Evolutionary conservation across 805 yeast genomes (phyloP), one percentile per base, ranked within the genome.

Genomic region (Saturnispora zaruensis): DNA sequence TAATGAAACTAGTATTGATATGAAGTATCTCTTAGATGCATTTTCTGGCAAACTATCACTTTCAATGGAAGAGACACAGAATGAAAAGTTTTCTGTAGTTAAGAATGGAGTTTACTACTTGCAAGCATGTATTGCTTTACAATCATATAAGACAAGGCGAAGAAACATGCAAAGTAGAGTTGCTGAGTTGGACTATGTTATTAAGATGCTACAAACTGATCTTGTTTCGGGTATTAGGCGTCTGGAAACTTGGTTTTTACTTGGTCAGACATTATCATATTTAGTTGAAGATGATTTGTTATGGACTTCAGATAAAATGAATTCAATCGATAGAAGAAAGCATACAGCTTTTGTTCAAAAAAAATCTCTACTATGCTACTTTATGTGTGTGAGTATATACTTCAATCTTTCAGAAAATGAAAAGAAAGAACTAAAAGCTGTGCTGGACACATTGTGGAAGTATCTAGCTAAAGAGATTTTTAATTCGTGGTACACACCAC

Each of bases 291-390:
- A 89, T 63, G 96, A 87, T 55, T 66, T 93, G 50, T 79, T 87
- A n/a, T 88, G 96, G 95, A 85, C 91, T 1, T 81, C 96, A 0
- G 96, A 90, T 58, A 85, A 85, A 59, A 66, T 88, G 34, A 82
- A 82, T 46, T 71, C 76, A 0, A 60, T 72, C 0, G 93, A 84
- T 5, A 73, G 81, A 53, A 83, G 83, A 58, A 66, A 67, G 3
- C 63, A 67, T 0, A 83, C 88, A 0, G 87, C 89, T 0, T 65
- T 73, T 5, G 60, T 77, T 3, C 96, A 88, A 63, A 73, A 84
- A 51, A 82, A 76, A 57, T 73, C 96, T 0, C 64, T 91, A 2
- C 57, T 88, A 2, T 82, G 95, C 53, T 88, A 83, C 57, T 61
- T 82, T 21, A 83, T 84, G 86, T 89, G 95, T 0, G 66, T 81